These are phyloP conservation scores for Salix udensis DNA, from an alignment of 345 rosid species.

Conservation along the genomic window DNA sequence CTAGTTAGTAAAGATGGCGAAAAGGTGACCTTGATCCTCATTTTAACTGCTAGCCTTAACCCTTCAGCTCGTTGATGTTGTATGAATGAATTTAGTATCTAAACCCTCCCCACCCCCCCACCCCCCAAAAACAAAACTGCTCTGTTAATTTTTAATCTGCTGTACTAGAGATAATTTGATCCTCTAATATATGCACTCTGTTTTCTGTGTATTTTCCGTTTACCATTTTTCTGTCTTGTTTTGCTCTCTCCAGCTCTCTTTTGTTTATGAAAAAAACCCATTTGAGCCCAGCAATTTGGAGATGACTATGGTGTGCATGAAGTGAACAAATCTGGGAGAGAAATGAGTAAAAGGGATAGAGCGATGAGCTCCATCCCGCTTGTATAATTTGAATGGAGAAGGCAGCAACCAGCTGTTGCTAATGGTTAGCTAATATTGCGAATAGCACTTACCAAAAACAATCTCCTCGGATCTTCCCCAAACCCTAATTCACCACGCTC, in stretches of 20 bases:
- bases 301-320: background rate
- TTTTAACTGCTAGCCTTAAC: constrained; percentile 69
- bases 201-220: constrained; percentile 29
- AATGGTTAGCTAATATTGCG: no score
- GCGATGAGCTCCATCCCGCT: background rate
- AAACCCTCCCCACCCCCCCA: background rate
- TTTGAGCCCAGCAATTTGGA: no score
- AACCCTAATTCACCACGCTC: constrained; percentile 48
- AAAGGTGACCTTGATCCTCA: constrained; percentile 54
- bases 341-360: background rate
- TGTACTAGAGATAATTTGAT: constrained; percentile 46
- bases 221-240: background rate
- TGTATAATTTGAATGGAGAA: no score
- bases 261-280: background rate
- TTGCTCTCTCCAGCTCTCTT: background rate
- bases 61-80: constrained; percentile 42
- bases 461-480: constrained; percentile 54
- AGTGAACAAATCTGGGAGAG: background rate
- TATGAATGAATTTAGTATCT: constrained; percentile 66
- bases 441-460: constrained; percentile 5
- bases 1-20: constrained; percentile 42
- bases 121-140: constrained; percentile 2
- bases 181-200: constrained; percentile 55
- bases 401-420: no score
- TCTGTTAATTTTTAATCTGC: constrained; percentile 48